These are phyloP conservation scores for Rhynchosporium graminicola DNA, from an alignment of 2,329 filamentous ascomycete genomes.

Conservation along the genomic window DNA sequence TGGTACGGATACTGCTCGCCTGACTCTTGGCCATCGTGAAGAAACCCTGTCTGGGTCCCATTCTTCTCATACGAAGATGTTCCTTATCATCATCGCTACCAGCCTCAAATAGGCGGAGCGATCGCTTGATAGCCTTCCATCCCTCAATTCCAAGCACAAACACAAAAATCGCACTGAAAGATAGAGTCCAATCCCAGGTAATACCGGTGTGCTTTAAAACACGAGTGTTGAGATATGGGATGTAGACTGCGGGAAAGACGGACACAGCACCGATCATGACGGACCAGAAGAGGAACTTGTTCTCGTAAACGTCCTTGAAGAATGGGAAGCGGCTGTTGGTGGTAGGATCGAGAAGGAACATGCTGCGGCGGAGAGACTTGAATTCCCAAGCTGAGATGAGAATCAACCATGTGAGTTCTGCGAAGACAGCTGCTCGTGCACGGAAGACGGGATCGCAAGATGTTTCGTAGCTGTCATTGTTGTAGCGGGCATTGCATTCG, in stretches of 20 bases:
- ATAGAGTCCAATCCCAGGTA: slow-evolving; percentile 65
- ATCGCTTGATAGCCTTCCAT: slow-evolving; percentile 63
- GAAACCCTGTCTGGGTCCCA: slow-evolving; percentile 40
- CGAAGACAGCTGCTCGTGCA: slow-evolving; percentile 57
- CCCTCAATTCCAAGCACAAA: slow-evolving; percentile 62
- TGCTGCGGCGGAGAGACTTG: slow-evolving; percentile 55
- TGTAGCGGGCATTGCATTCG: slow-evolving; percentile 55
- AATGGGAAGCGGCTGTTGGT: slow-evolving; percentile 43
- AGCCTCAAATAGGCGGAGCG: slow-evolving; percentile 35
- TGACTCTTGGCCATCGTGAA: slow-evolving; percentile 38
- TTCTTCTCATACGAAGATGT: slow-evolving; percentile 18
- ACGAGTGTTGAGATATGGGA: slow-evolving; percentile 61
- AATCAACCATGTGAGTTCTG: slow-evolving; percentile 56
- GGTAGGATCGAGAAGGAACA: slow-evolving; percentile 56
- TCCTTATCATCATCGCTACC: slow-evolving; percentile 32
- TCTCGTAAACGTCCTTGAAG: slow-evolving; percentile 51
- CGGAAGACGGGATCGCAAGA: slow-evolving; percentile 55
- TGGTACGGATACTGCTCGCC: slow-evolving; percentile 13
- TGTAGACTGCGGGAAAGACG: slow-evolving; percentile 61
- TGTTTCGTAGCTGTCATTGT: slow-evolving; percentile 51
- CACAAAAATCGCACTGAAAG: slow-evolving; percentile 55
- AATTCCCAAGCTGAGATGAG: slow-evolving; percentile 62
- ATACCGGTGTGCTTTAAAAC: slow-evolving; percentile 65
- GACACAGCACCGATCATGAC: slow-evolving; percentile 54
- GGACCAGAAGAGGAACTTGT: slow-evolving; percentile 61